These are phyloP conservation scores for Striga asiatica DNA, from an alignment of 257 asterid genomes.

Conservation along the genomic window DNA sequence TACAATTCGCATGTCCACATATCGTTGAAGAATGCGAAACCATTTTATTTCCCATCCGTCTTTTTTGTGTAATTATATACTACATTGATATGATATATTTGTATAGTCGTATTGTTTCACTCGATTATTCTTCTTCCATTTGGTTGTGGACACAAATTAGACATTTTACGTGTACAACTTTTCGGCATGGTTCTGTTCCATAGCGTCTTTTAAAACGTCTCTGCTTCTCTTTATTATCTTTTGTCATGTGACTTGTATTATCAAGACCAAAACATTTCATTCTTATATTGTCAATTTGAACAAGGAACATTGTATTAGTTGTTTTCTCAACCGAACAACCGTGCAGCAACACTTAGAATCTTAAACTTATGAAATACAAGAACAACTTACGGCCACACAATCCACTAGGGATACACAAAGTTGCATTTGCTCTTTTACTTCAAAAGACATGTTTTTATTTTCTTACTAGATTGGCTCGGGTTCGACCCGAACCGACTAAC, in stretches of 20 bases:
- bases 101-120: constrained; percentile 15
- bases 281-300: neutral
- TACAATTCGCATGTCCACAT: constrained; percentile 3
- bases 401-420: neutral
- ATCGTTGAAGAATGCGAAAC: constrained; percentile 5
- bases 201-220: no score
- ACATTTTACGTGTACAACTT: no score
- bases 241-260: neutral
- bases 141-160: neutral
- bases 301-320: no score
- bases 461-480: constrained; percentile 2
- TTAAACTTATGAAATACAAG: no score
- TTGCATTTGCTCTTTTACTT: neutral
- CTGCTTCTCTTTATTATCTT: no score
- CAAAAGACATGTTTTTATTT: neutral
- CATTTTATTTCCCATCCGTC: constrained; percentile 5
- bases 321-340: no score
- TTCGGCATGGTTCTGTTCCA: no score
- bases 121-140: constrained; percentile 6
- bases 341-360: no score
- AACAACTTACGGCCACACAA: no score
- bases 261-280: neutral
- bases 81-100: constrained; percentile 9
- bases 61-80: constrained; percentile 10
- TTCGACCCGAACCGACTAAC: neutral